Evolutionary conservation across 106 monocot genomes (phyloP).

Genomic region (Dendrobium officinale): DNA sequence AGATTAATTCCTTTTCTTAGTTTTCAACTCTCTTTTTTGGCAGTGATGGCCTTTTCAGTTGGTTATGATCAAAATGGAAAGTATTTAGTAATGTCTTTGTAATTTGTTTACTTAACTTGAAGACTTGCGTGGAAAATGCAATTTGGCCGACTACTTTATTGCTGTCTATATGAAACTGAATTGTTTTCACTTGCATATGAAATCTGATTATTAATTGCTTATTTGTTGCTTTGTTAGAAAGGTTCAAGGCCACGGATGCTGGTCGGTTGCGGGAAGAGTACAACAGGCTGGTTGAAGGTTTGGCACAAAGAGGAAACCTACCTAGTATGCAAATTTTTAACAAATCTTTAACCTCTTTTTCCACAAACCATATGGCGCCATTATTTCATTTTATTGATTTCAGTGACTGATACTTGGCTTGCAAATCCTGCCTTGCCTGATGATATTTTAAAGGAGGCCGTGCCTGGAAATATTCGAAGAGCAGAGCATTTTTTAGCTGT

Average conservation of each 20-base stretch:
- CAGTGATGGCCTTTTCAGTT: too few relatives aligned
- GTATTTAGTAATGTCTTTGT: too few relatives aligned
- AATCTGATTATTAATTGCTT: slow-evolving; percentile 3
- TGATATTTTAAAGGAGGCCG: slow-evolving; percentile 94
- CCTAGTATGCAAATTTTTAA: slow-evolving; percentile 33
- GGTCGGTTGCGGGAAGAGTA: slow-evolving; percentile 80
- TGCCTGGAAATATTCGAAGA: slow-evolving; percentile 81
- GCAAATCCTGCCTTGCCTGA: slow-evolving; percentile 89
- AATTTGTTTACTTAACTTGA: neutral
- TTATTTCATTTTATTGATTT: slow-evolving; percentile 13
- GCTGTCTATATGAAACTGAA: neutral
- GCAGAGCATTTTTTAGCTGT: slow-evolving; percentile 89
- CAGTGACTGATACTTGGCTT: slow-evolving; percentile 86
- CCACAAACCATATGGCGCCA: neutral
- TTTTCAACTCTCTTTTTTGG: too few relatives aligned
- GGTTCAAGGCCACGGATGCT: slow-evolving; percentile 98
- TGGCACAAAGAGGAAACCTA: slow-evolving; percentile 94
- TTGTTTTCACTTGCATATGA: neutral
- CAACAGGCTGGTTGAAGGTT: slow-evolving; percentile 88
- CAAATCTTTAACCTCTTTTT: neutral
- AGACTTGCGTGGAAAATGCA: neutral
- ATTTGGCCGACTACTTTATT: neutral
- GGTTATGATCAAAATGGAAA: too few relatives aligned
- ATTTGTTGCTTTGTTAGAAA: slow-evolving; percentile 59
- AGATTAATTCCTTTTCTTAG: too few relatives aligned